Evolutionary conservation across 2,329 filamentous ascomycete genomes (phyloP).

Genomic region (Aspergillus persii): DNA sequence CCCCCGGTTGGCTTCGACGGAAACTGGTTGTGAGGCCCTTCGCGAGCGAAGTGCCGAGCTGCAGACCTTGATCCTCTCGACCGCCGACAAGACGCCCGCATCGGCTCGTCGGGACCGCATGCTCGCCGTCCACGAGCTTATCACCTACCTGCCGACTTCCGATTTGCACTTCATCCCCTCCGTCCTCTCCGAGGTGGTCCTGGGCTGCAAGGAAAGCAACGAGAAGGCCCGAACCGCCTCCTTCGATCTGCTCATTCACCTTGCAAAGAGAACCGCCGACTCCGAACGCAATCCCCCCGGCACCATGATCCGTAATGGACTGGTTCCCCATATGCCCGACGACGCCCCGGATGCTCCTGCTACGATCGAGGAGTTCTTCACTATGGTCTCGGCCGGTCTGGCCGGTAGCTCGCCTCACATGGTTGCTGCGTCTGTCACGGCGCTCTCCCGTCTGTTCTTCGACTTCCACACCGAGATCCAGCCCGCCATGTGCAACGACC

Average conservation of each 20-base stretch:
- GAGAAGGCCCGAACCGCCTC: constrained; percentile 87
- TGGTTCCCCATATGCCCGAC: constrained; percentile 80
- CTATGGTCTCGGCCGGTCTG: constrained; percentile 94
- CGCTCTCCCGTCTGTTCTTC: constrained; percentile 87
- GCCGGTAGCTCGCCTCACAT: constrained; percentile 93
- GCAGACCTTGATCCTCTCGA: constrained; percentile 75
- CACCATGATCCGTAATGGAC: constrained; percentile 79
- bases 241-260: constrained; percentile 83
- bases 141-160: constrained; percentile 72
- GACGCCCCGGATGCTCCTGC: constrained; percentile 76
- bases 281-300: constrained; percentile 54
- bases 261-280: constrained; percentile 78
- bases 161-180: constrained; percentile 92
- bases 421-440: constrained; percentile 96
- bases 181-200: constrained; percentile 88
- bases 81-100: constrained; percentile 78
- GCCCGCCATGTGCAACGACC: constrained; percentile 69
- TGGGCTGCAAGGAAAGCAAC: constrained; percentile 96
- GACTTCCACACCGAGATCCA: constrained; percentile 76
- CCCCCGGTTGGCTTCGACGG: constrained; percentile 79
- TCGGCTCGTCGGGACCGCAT: constrained; percentile 85
- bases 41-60: constrained; percentile 72
- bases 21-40: constrained; percentile 73
- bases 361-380: constrained; percentile 91
- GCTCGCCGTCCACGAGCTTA: constrained; percentile 74